These are phyloP conservation scores for Citrullus amarus DNA, from an alignment of 306 rosid species.

Conservation along the genomic window DNA sequence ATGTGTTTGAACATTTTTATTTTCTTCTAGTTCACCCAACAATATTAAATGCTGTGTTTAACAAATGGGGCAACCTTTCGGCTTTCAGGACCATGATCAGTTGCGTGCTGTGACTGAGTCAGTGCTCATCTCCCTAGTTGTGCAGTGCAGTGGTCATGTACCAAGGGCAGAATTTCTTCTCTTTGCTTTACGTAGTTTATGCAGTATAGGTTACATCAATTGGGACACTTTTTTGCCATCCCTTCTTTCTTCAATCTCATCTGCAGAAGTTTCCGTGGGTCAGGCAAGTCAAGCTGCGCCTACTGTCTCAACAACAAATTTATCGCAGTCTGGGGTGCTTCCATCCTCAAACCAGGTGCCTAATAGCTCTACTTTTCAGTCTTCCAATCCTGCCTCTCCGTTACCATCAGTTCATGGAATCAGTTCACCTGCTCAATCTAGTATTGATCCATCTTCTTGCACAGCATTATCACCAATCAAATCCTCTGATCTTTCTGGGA, in stretches of 20 bases:
- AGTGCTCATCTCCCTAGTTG: slow-evolving; percentile 64
- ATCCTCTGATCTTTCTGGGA: slow-evolving; percentile 55
- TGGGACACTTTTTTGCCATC: slow-evolving; percentile 84
- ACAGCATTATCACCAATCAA: slow-evolving; percentile 65
- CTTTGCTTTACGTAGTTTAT: slow-evolving; percentile 63
- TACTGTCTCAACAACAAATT: slow-evolving; percentile 45
- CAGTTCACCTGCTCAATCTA: slow-evolving; percentile 77
- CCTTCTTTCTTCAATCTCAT: slow-evolving; percentile 71
- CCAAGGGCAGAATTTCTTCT: slow-evolving; percentile 88
- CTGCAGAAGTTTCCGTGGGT: slow-evolving; percentile 54
- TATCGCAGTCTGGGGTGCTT: slow-evolving; percentile 60
- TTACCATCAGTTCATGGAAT: slow-evolving; percentile 67
- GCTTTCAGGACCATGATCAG: slow-evolving; percentile 92
- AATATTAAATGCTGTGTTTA: not conserved
- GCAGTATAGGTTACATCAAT: slow-evolving; percentile 65
- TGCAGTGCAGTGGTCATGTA: slow-evolving; percentile 82
- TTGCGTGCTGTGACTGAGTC: slow-evolving; percentile 71
- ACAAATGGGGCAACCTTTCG: slow-evolving; percentile 19
- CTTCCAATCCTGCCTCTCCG: slow-evolving; percentile 90
- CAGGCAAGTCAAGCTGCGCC: slow-evolving; percentile 57
- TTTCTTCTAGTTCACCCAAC: slow-evolving; percentile 7
- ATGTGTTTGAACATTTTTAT: not conserved
- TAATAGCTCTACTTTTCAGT: slow-evolving; percentile 57
- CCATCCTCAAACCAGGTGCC: slow-evolving; percentile 45
- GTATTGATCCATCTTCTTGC: slow-evolving; percentile 50